Conservation (phyloP, 371 early-diverging fungal species). For the Syncephalis fuscata region DNA sequence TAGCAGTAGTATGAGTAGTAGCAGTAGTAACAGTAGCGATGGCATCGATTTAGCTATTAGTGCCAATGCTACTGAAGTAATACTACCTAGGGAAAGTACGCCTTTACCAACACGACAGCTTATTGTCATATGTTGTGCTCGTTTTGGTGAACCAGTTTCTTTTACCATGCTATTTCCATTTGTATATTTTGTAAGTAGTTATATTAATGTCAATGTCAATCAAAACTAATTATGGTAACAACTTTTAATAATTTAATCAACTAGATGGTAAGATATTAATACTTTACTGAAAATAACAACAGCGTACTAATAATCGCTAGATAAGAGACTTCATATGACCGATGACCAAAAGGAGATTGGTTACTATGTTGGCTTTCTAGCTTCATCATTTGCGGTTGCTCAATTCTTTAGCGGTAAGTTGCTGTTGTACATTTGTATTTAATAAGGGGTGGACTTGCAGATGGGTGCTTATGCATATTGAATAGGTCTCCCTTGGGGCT, state of each 20-base stretch:
- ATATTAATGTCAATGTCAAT: conserved; percentile 1
- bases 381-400: conserved; percentile 38
- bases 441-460: conserved; percentile 1
- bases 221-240: neutral
- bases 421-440: neutral
- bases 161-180: conserved; percentile 40
- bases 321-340: conserved; percentile 30
- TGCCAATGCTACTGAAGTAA: too few relatives aligned
- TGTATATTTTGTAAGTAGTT: conserved; percentile 30
- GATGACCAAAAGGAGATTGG: conserved; percentile 34
- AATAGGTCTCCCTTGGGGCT: conserved; percentile 22
- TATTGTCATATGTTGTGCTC: conserved; percentile 31
- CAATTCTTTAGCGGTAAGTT: conserved; percentile 33
- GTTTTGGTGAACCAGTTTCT: conserved; percentile 39
- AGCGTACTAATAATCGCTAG: conserved; percentile 6
- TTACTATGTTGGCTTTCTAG: conserved; percentile 44
- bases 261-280: too few relatives aligned
- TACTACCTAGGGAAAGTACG: too few relatives aligned
- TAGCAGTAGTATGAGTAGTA: too few relatives aligned
- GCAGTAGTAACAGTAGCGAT: too few relatives aligned
- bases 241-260: too few relatives aligned
- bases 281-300: too few relatives aligned
- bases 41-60: too few relatives aligned
- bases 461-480: neutral
- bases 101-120: conserved; percentile 36